Evolutionary conservation across 352 stramenopile genomes (phyloP).

Genomic region (Globisporangium mamillatum): DNA sequence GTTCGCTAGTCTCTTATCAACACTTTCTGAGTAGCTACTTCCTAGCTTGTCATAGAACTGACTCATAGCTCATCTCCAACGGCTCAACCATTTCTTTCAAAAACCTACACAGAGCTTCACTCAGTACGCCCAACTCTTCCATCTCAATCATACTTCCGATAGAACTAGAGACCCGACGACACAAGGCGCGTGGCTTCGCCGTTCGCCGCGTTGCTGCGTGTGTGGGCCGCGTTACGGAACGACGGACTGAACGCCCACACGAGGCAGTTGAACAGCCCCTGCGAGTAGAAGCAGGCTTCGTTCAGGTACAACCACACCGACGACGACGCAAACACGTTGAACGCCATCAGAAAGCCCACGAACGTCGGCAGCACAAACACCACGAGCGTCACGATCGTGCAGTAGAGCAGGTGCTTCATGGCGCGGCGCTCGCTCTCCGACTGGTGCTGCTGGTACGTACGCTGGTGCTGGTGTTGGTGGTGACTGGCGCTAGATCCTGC

Average conservation of each 20-base stretch:
- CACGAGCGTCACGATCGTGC: slow-evolving; percentile 38
- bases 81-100: not conserved
- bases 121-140: not conserved
- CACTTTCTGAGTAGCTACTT: not conserved
- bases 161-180: not conserved
- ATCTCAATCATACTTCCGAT: not conserved
- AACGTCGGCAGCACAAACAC: slow-evolving; percentile 42
- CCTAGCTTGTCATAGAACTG: not conserved
- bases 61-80: not conserved
- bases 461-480: not conserved
- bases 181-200: slow-evolving; percentile 9
- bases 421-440: slow-evolving; percentile 40
- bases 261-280: slow-evolving; percentile 53
- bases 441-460: not conserved
- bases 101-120: not conserved
- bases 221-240: slow-evolving; percentile 39
- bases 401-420: slow-evolving; percentile 47
- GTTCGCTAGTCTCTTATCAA: not conserved
- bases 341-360: slow-evolving; percentile 32
- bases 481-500: not conserved
- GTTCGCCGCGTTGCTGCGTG: slow-evolving; percentile 13
- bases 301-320: slow-evolving; percentile 50
- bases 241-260: slow-evolving; percentile 63
- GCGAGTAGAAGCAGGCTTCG: slow-evolving; percentile 64
- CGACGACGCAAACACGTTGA: slow-evolving; percentile 36